These are phyloP conservation scores for Wickerhamiella qilinensis DNA, from an alignment of 805 yeast genomes.

Conservation along the genomic window DNA sequence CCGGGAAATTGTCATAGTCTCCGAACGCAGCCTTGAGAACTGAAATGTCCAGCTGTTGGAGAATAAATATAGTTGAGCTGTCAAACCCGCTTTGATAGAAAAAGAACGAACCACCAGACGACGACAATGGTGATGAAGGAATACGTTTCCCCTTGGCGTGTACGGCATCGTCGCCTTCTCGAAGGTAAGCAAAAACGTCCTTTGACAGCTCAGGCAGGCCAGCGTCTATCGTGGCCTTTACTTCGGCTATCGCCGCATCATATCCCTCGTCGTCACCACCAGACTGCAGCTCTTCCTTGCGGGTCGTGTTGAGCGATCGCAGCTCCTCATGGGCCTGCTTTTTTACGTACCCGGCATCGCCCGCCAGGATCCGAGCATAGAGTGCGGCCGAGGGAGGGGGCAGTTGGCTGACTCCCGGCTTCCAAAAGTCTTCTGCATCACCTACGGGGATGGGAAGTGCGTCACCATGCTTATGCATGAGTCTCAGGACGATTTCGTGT, in stretches of 20 bases:
- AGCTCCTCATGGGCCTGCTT: conserved; percentile 48
- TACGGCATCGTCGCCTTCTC: not conserved
- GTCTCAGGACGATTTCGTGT: conserved; percentile 12
- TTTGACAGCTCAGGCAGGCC: conserved; percentile 23
- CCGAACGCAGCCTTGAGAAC: conserved; percentile 49
- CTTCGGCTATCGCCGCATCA: conserved; percentile 7
- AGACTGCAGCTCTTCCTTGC: conserved; percentile 31
- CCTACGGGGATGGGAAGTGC: conserved; percentile 5
- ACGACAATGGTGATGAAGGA: not conserved
- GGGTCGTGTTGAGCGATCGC: conserved; percentile 31
- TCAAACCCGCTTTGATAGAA: conserved; percentile 69
- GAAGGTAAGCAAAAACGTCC: conserved; percentile 16
- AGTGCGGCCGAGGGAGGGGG: conserved; percentile 20
- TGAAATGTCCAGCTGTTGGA: conserved; percentile 67
- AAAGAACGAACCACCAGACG: conserved; percentile 29
- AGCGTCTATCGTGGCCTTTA: not conserved
- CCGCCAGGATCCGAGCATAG: conserved; percentile 56
- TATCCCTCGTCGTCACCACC: conserved; percentile 13
- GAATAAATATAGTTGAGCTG: conserved; percentile 45
- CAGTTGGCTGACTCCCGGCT: not conserved
- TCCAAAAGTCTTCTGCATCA: not conserved
- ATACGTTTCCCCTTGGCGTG: not conserved
- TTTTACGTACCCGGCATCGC: conserved; percentile 37
- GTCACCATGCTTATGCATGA: conserved; percentile 7
- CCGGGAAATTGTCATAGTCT: conserved; percentile 51